Base-by-base conservation (phyloP, 1,284 basidiomycete species). In the Xerocomus subilludens region DNA sequence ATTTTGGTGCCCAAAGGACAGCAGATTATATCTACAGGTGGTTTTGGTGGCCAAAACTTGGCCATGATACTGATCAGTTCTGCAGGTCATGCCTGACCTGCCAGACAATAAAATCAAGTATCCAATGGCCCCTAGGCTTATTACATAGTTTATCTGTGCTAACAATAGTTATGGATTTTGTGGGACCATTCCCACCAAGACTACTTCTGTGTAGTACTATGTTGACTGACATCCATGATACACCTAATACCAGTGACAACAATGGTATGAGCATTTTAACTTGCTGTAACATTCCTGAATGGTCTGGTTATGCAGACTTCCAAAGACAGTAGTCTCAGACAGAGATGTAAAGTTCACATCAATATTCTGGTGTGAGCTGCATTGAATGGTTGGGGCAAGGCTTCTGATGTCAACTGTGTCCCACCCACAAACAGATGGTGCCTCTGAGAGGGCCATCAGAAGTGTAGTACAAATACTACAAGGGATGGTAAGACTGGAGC, bases 391-490 rank as follows among this genome's bases (percentile, higher is more conserved):
- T 4, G 80, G 83, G 2, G 73, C 72, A 2, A 75, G 79, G 32
- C 67, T 81, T 2, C 69, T 74, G 14, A 79, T 83, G 79, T 82
- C 80, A 3, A 81, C 72, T 70, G 25, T 85, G 10, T 88, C 85
- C 70, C 87, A 89, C 56, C 87, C 85, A 0, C 85, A 89, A 70
- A 88, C 80, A 4, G 85, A 87, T 74, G 82, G 86, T 83, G 0
- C 38, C 9, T 42, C 38, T 42, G 72, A 71, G n/a, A n/a, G 80
- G 1, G 78, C 75, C 74, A 82, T 81, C 60, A 5, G 65, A 35
- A 67, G 56, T 45, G 38, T 67, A 30, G 38, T 67, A 32, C 65
- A 67, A 27, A 45, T 63, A 47, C 38, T 63, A 20, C 18, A 21
- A 10, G 27, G 7, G 6, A 10, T 33, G 2, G 25, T 63, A 30